These are phyloP conservation scores for Pseudozyma pruni DNA, from an alignment of 1,284 basidiomycete genomes.

Conservation along the genomic window DNA sequence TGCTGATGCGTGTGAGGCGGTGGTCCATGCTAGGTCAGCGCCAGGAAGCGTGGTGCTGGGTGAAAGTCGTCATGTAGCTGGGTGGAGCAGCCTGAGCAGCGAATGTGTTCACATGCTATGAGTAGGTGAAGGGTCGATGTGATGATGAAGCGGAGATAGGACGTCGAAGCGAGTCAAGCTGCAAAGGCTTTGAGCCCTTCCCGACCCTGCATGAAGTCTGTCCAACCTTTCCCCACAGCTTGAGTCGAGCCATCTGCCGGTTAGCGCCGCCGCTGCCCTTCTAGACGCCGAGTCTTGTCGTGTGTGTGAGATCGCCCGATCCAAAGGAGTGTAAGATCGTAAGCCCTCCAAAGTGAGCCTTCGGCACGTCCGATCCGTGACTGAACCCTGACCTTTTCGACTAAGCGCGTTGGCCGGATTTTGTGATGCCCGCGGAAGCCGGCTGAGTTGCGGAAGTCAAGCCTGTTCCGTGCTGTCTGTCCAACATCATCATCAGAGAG, in stretches of 20 bases:
- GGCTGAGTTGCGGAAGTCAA: too few relatives aligned
- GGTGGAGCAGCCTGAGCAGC: too few relatives aligned
- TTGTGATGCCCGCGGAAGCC: too few relatives aligned
- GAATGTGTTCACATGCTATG: too few relatives aligned
- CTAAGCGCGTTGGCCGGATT: too few relatives aligned
- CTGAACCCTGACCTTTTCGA: constrained; percentile 12
- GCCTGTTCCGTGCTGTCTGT: too few relatives aligned
- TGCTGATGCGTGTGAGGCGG: neutral
- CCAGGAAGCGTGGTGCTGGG: too few relatives aligned
- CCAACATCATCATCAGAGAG: too few relatives aligned
- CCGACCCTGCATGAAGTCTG: constrained; percentile 2
- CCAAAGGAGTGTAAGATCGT: constrained; percentile 11
- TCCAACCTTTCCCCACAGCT: neutral
- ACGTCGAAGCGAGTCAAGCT: neutral
- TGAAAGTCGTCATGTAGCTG: too few relatives aligned
- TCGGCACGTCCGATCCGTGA: constrained; percentile 15
- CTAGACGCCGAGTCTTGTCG: too few relatives aligned
- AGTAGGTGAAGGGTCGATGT: neutral
- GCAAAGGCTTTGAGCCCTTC: neutral
- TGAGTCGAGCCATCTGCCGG: constrained; percentile 3
- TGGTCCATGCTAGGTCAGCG: neutral
- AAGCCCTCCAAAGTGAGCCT: neutral
- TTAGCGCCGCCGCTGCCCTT: constrained; percentile 2
- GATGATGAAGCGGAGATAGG: neutral
- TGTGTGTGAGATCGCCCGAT: too few relatives aligned